A percentile compares a stretch with the other conserved stretches of the same genome.
Evolutionary conservation across 768 basidiomycete species (phyloP).

Genomic region (Tricholomella constricta): DNA sequence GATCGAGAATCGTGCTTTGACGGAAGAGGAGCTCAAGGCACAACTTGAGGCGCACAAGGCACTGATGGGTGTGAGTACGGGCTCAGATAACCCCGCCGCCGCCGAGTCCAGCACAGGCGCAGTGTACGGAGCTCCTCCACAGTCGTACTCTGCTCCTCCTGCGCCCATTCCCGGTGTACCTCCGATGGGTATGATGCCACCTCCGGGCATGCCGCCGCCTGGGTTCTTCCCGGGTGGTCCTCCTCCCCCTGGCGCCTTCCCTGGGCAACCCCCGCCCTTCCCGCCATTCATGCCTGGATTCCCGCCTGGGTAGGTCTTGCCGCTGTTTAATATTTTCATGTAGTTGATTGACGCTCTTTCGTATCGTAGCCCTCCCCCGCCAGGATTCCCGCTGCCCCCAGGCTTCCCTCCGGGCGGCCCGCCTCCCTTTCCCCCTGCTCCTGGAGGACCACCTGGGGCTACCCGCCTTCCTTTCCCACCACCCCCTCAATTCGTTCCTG

Average conservation of each 20-base stretch:
- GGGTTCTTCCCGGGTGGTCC: constrained; percentile 45
- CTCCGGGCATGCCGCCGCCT: constrained; percentile 38
- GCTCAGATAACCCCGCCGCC: constrained; percentile 36
- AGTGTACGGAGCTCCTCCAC: constrained; percentile 76
- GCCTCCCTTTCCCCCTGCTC: constrained; percentile 25
- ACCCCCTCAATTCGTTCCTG: constrained; percentile 37
- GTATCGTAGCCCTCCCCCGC: constrained; percentile 45
- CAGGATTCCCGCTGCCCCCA: constrained; percentile 56
- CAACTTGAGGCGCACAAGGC: constrained; percentile 90
- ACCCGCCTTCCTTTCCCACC: constrained; percentile 27
- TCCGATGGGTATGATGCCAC: constrained; percentile 31
- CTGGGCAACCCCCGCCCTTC: constrained; percentile 50
- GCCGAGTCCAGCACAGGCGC: constrained; percentile 48
- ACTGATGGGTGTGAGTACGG: constrained; percentile 73
- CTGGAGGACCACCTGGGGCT: neutral
- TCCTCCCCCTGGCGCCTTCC: constrained; percentile 42
- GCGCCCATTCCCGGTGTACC: constrained; percentile 37
- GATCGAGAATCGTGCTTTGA: constrained; percentile 72
- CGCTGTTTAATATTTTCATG: neutral
- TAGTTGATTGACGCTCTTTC: constrained; percentile 13
- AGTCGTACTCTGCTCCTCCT: constrained; percentile 62
- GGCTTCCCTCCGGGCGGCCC: constrained; percentile 39
- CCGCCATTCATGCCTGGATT: constrained; percentile 58
- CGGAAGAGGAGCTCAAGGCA: constrained; percentile 81
- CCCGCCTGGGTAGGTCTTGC: constrained; percentile 53